Evolutionary conservation across 2,329 filamentous ascomycete genomes (phyloP), one percentile per base, ranked within the genome.

Genomic region (Fusarium nygamai): DNA sequence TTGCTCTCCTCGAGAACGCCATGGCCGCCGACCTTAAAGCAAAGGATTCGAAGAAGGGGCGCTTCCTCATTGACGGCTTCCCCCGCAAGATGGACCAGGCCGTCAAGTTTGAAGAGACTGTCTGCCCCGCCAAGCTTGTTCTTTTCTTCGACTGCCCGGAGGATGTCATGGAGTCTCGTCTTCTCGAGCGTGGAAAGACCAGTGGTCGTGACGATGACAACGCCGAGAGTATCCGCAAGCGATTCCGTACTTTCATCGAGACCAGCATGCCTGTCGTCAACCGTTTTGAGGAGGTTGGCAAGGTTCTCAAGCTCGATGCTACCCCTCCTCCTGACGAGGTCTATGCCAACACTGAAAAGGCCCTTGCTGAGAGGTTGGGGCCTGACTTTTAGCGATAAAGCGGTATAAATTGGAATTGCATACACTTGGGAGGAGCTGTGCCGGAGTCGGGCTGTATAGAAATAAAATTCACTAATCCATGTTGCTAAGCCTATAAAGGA

Each of bases 41-140:
- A 64, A 83, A 85, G 19, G 78, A 80, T 59, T 78, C 73, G 61
- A 80, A 80, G 73, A 92, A 91, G 82, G 89, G 89, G 61, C 91
- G 93, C 79, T 98, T 98, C 87, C 85, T 92, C 64, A 91, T 92
- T 77, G 89, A 91, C 82, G 93, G 96, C 19, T 99, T 98, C 87
- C 96, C 96, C 38, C 91, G 96, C 78, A 98, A 99, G 87, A 93
- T 98, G 87, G 96, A 98, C 86, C 96, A 99, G 88, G 96, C 96
- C 20, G 83, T 94, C 75, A 95, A 94, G 84, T 99, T 99, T 82
- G 96, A 99, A 86, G 90, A 94, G 82, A 88, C 92, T 9, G 96
- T 99, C 57, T 96, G 94, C 80, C 92, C 91, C 17, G 94, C 93
- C 66, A 89, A 90, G 81, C 92, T 97, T 79, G 96, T 97, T 8